Base-by-base conservation (phyloP, 164 flowering plant genomes). In the Paratinospora sagittata region DNA sequence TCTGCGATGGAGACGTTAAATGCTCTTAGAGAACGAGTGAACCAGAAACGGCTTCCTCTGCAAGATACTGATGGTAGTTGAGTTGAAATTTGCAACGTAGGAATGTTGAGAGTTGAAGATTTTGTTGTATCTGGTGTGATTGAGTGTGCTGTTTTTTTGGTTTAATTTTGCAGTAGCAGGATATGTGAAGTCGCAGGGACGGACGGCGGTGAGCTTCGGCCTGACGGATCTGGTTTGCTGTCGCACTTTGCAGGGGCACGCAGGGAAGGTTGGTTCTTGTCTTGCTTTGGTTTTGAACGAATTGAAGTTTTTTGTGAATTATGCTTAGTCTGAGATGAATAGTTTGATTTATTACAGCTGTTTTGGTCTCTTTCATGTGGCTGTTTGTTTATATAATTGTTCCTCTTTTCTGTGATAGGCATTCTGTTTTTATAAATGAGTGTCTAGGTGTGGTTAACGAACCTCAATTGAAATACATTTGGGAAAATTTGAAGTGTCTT, bases 221-320 rank as follows among this genome's bases (percentile, higher is more conserved):
- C 92, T 88, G 1, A 95, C 97, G 67, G 97, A 92, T 91, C 92
- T 92, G 66, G 94, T 92, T 2, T 95, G 97, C 70, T 88, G 97
- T 69, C 78, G 97, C 79, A 90, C 87, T 0, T 80, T 92, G 81
- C 97, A 90, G 75, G 98, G 98, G 5, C 98, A 94, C 70, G 88
- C 97, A 0, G 98, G 97, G 45, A 95, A 89, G 97, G 98, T 77
- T 41, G 47, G 26, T 34, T 24, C 58, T 52, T 63, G 17, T 65
- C 11, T 21, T 19, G 3, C 24, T 24, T 37, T 37, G 27, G 19
- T 23, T 1, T 17, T 63, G 47, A 10, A 10, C 7, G 47, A 11
- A 10, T 43, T 43, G 47, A 43, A 43, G 47, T 7, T 43, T 43
- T 43, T 43, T 43, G 47, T 43, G 47, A 43, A 7, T 43, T 43